Base-by-base conservation (phyloP, 768 basidiomycete genomes). In the Panus rudis region DNA sequence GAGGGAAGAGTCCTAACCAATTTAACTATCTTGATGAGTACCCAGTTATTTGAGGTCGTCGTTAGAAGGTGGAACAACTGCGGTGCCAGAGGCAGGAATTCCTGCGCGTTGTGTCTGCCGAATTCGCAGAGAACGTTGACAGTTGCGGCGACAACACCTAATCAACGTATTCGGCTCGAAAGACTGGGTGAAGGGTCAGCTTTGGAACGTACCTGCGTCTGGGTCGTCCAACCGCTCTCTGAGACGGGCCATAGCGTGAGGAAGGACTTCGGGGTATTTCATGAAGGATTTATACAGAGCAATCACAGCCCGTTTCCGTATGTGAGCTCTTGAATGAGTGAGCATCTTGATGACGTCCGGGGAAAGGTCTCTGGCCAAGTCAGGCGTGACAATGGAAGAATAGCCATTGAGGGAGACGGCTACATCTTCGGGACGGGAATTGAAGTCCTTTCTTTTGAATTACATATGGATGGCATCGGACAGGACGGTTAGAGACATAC, bases 1-100 rank as follows among this genome's bases (percentile, higher is more conserved):
- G 46, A 37, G 12, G 19, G 22, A 17, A 11, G 43, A 16, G 32
- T 45, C 56, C 74, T 55, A 62, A 92, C 94, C 62, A 98, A 63
- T 66, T 99, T 99, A 60, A 98, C 82, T 42, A 98, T 84, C 66
- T 99, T 99, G 63, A 99, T 99, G 46, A 99, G 75, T 90, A 98
- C 94, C 96, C 96, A 99, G 55, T 99, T 99, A 62, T 99, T 98
- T 8, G 88, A 85, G 10, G 92, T 92, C 2, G 84, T 91, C 0
- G 91, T 96, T 46, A 99, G 68, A 10, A 98, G 73, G 55, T 88
- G 90, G 62, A 98, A 99, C 42, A 98, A 63, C 53, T 88, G 87
- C 8, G 96, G 96, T 2, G 94, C 96, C 30, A 99, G 65, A 3
- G 81, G 71, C 6, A 99, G 71, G 58, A 91, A 92, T 47, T 87